phyloP scores from a whole-genome alignment of 805 yeast species.

The Yamadazyma kitorensis region DNA sequence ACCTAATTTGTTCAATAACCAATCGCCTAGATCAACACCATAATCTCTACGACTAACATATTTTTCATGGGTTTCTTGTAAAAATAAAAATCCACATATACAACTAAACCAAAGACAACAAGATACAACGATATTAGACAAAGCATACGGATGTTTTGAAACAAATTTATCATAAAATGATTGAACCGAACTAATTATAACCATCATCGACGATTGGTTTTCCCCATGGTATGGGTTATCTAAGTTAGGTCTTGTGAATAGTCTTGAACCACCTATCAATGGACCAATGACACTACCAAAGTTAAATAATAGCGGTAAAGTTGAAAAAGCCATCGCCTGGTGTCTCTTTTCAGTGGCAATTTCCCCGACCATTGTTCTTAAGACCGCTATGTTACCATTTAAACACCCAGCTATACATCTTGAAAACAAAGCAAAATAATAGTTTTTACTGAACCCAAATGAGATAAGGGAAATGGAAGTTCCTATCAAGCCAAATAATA shows the following conservation, averaged over 20 bases:
- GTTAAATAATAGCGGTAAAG: slow-evolving; percentile 59
- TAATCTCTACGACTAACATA: slow-evolving; percentile 20
- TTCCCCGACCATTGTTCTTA: slow-evolving; percentile 61
- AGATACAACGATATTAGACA: slow-evolving; percentile 34
- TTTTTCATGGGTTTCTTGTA: slow-evolving; percentile 33
- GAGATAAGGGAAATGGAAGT: slow-evolving; percentile 43
- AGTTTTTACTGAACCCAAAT: slow-evolving; percentile 53
- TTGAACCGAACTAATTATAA: not conserved
- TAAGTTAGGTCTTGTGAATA: slow-evolving; percentile 42
- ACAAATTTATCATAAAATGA: slow-evolving; percentile 23
- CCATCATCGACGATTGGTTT: not conserved
- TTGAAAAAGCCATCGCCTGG: slow-evolving; percentile 60
- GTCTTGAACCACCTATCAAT: slow-evolving; percentile 48
- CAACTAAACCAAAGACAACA: slow-evolving; percentile 22
- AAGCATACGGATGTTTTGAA: slow-evolving; percentile 32
- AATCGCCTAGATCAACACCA: slow-evolving; percentile 37
- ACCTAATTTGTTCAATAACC: slow-evolving; percentile 22
- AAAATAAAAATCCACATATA: slow-evolving; percentile 27
- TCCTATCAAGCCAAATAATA: slow-evolving; percentile 51
- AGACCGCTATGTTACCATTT: slow-evolving; percentile 63
- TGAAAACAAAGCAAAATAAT: slow-evolving; percentile 50
- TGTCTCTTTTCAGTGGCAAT: slow-evolving; percentile 52
- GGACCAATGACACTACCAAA: slow-evolving; percentile 62
- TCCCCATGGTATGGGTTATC: slow-evolving; percentile 3
- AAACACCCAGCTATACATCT: slow-evolving; percentile 52